Base-by-base conservation (phyloP, 1,284 basidiomycete genomes). In the Pascua guehoae region DNA sequence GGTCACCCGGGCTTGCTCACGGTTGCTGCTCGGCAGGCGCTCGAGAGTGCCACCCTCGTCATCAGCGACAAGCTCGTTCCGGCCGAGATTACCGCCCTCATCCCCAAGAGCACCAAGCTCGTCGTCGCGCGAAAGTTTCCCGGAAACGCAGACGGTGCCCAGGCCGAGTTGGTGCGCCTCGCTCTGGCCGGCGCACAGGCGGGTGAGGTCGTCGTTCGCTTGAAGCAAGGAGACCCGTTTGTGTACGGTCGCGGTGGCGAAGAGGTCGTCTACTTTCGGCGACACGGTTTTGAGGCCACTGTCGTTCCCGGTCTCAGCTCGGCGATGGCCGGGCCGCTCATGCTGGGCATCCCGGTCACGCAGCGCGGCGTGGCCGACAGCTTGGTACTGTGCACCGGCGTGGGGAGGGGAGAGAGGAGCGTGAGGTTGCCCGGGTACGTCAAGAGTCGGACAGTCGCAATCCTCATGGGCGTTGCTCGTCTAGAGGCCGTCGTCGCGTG, bases 61-160 rank as follows among this genome's bases (percentile, higher is more conserved):
- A 83, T 98, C 7, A 90, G 91, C 10, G 95, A 98, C 80, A 98
- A 98, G 72, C 87, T 98, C n/a, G 95, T 98, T 1, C 95, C 95
- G 0, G 83, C 88, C 9, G 86, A 87, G 12, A 89, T 98, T 15
- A 85, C 98, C 32, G 85, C 83, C 0, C 81, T 97, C n/a, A 90
- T 98, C 51, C 94, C 94, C 0, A 58, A 67, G 8, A 77, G 81
- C 5, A 82, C 80, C 45, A 75, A 73, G 17, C 84, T 87, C 10
- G 76, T 80, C 58, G 96, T 98, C 62, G 95, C 95, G 15, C 88
- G 88, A 65, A 98, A 98, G 74, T 98, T 96, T 79, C 95, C 95
- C 0, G 95, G 95, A 0, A 98, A 98, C 70, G 91, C 93, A 1
- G 95, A 98, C 54, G 87, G 88, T 17, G 92, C 93, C 1, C 95